Conservation (phyloP, 345 rosid genomes). For the Brassica juncea region DNA sequence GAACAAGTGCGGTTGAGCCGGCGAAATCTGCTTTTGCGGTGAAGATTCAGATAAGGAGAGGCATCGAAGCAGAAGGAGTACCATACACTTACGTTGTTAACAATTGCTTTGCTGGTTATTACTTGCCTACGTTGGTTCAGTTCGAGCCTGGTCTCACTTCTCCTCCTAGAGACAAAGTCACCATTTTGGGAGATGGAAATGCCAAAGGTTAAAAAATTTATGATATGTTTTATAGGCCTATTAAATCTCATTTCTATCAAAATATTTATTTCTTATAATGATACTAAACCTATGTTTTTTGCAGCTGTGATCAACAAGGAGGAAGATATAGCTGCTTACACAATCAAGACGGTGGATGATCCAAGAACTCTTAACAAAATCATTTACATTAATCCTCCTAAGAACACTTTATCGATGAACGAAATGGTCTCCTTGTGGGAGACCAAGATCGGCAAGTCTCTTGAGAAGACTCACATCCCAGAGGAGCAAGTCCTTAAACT, state of each 20-base stretch:
- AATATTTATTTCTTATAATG: neutral
- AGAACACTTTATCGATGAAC: conserved; percentile 59
- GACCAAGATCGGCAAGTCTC: conserved; percentile 60
- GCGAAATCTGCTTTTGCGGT: conserved; percentile 45
- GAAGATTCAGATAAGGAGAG: conserved; percentile 56
- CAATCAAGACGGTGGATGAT: conserved; percentile 61
- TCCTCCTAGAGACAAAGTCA: conserved; percentile 67
- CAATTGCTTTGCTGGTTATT: conserved; percentile 55
- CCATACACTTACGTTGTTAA: conserved; percentile 56
- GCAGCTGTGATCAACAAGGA: conserved; percentile 61
- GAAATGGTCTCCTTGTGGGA: conserved; percentile 68
- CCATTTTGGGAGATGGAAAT: conserved; percentile 61
- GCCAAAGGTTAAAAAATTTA: conserved; percentile 42
- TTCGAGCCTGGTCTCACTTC: conserved; percentile 45
- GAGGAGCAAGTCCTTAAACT: conserved; percentile 59
- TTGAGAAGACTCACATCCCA: conserved; percentile 52
- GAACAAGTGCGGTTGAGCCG: conserved; percentile 55
- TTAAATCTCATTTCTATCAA: neutral
- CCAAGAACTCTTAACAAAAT: conserved; percentile 62
- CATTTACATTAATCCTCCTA: conserved; percentile 57
- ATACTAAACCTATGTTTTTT: neutral
- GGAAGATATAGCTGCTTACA: conserved; percentile 55
- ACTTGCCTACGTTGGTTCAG: conserved; percentile 50
- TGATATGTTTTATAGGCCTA: neutral
- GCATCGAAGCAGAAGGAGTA: conserved; percentile 57